Conservation (phyloP, 768 basidiomycete species). For the Lanmaoa pseudosensibilis region DNA sequence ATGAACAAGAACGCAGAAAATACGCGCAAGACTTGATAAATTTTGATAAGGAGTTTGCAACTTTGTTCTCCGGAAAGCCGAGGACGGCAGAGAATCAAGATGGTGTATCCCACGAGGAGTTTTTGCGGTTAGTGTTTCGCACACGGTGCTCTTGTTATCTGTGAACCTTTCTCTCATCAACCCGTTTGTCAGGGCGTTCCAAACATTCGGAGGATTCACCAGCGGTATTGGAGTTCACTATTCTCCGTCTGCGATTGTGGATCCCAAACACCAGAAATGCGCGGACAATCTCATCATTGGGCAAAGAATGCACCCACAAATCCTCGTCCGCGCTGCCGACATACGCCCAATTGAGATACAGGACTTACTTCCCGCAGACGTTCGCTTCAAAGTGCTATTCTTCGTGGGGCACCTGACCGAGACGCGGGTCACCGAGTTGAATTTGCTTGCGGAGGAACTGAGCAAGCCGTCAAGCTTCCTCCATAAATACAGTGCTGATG, state of each 20-base stretch:
- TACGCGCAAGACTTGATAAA: slow-evolving; percentile 72
- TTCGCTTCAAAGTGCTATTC: slow-evolving; percentile 39
- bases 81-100: slow-evolving; percentile 42
- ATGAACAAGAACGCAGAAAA: slow-evolving; percentile 64
- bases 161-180: neutral
- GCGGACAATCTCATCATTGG: slow-evolving; percentile 38
- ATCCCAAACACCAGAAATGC: slow-evolving; percentile 28
- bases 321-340: slow-evolving; percentile 38
- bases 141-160: neutral
- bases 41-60: slow-evolving; percentile 66
- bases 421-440: slow-evolving; percentile 20
- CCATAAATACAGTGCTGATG: slow-evolving; percentile 27
- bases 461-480: slow-evolving; percentile 27
- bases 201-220: slow-evolving; percentile 39
- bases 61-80: slow-evolving; percentile 69
- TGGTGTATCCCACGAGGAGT: slow-evolving; percentile 37
- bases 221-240: slow-evolving; percentile 44
- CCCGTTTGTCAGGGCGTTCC: slow-evolving; percentile 32
- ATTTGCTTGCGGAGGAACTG: slow-evolving; percentile 30
- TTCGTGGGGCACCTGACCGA: slow-evolving; percentile 34
- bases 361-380: slow-evolving; percentile 40
- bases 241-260: slow-evolving; percentile 36
- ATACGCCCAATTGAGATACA: slow-evolving; percentile 40
- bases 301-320: slow-evolving; percentile 39
- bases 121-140: slow-evolving; percentile 30